Percentiles rank a stretch among this genome's conserved stretches.
These are phyloP conservation scores for Colletotrichum sp. DNA, from an alignment of 2,329 filamentous ascomycete genomes.

Conservation along the genomic window DNA sequence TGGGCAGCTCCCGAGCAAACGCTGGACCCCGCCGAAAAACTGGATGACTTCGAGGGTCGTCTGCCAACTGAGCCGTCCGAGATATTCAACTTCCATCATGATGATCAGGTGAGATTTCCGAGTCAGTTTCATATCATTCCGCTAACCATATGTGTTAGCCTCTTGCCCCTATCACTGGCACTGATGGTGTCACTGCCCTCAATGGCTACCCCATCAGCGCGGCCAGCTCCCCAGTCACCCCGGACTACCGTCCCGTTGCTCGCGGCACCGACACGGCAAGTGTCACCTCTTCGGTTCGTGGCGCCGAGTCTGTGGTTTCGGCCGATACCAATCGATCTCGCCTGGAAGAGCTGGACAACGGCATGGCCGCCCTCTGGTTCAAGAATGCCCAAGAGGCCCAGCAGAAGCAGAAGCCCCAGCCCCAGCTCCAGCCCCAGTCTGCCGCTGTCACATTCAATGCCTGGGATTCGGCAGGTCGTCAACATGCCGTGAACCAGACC, in stretches of 20 bases:
- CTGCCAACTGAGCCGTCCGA: conserved; percentile 7
- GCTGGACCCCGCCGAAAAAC: conserved; percentile 1
- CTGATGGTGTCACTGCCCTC: neutral
- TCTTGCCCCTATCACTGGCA: conserved; percentile 8
- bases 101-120: neutral
- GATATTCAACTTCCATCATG: neutral
- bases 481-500: conserved; percentile 25
- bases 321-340: neutral
- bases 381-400: neutral
- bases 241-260: neutral
- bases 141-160: neutral
- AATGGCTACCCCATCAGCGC: neutral
- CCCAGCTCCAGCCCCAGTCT: neutral
- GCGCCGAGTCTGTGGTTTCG: neutral
- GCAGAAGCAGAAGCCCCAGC: neutral
- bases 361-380: neutral
- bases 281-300: neutral
- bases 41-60: neutral
- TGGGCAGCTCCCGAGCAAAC: conserved; percentile 1
- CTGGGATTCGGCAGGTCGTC: conserved; percentile 33
- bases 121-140: neutral
- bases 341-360: neutral
- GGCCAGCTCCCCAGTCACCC: neutral
- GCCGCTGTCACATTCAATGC: conserved; percentile 20
- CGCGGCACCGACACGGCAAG: neutral